Conservation (phyloP, 495 filamentous ascomycete genomes). For the Daldinia loculata region DNA sequence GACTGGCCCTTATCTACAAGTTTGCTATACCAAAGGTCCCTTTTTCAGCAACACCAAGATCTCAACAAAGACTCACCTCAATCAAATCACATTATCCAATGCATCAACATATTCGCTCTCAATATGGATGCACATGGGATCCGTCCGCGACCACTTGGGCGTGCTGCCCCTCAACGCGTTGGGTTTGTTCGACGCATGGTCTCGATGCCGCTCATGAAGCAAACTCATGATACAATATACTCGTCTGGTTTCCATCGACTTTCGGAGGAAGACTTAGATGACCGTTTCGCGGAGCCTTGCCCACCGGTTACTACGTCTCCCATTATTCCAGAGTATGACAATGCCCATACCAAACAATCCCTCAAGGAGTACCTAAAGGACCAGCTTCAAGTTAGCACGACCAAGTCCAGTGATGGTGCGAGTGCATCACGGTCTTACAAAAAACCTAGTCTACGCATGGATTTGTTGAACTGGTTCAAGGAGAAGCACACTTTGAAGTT, state of each 20-base stretch:
- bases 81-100: constrained; percentile 6
- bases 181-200: constrained; percentile 25
- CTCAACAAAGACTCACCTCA: background rate
- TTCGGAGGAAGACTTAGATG: constrained; percentile 10
- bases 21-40: background rate
- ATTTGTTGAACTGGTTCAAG: constrained; percentile 32
- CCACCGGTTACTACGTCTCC: background rate
- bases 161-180: background rate
- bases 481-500: background rate
- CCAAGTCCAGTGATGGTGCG: background rate
- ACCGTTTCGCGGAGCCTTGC: background rate
- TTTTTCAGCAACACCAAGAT: constrained; percentile 3
- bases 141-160: background rate
- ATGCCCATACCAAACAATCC: constrained; percentile 6
- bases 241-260: constrained; percentile 2
- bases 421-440: background rate
- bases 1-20: background rate
- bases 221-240: background rate
- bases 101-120: constrained; percentile 13
- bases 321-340: background rate
- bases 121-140: constrained; percentile 22
- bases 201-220: constrained; percentile 28
- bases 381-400: constrained; percentile 8
- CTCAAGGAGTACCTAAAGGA: constrained; percentile 16
- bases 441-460: constrained; percentile 9